These are phyloP conservation scores for Cytospora chrysosperma DNA, from an alignment of 2,329 filamentous ascomycete genomes.

Conservation along the genomic window DNA sequence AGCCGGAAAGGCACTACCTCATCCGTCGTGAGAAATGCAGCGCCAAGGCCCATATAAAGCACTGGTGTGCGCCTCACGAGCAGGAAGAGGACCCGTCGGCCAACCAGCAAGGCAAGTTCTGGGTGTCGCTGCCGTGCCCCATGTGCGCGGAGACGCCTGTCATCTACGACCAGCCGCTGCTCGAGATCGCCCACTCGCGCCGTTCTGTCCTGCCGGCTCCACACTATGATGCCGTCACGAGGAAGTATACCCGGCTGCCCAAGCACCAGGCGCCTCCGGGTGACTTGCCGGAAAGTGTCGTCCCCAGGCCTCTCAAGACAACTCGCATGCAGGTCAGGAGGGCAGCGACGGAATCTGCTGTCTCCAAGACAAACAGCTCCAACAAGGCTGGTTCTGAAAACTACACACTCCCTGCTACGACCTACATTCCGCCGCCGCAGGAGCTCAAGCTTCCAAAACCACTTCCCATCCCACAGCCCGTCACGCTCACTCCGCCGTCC, in stretches of 20 bases:
- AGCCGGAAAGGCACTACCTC: constrained; percentile 25
- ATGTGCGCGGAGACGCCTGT: constrained; percentile 23
- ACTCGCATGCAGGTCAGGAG: constrained; percentile 14
- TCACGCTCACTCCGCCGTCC: constrained; percentile 20
- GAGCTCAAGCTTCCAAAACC: constrained; percentile 18
- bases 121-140: constrained; percentile 17
- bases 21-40: constrained; percentile 24
- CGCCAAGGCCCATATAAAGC: constrained; percentile 23
- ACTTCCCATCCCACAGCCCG: constrained; percentile 18
- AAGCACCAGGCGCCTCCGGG: constrained; percentile 12
- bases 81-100: constrained; percentile 19
- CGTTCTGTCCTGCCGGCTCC: constrained; percentile 23
- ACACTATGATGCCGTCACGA: constrained; percentile 21
- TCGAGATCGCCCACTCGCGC: constrained; percentile 25
- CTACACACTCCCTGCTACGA: constrained; percentile 22
- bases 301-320: constrained; percentile 17
- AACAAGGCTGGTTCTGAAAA: not conserved
- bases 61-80: constrained; percentile 23
- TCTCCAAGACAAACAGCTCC: constrained; percentile 2
- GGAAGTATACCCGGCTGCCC: constrained; percentile 19
- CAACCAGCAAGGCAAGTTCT: constrained; percentile 14
- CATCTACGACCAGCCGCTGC: constrained; percentile 23
- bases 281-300: constrained; percentile 5
- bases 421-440: constrained; percentile 16
- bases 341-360: constrained; percentile 19